A percentile compares a stretch with the other conserved stretches of the same genome.
phyloP scores from a whole-genome alignment of 305 asterid genomes.

The Andrographis paniculata region DNA sequence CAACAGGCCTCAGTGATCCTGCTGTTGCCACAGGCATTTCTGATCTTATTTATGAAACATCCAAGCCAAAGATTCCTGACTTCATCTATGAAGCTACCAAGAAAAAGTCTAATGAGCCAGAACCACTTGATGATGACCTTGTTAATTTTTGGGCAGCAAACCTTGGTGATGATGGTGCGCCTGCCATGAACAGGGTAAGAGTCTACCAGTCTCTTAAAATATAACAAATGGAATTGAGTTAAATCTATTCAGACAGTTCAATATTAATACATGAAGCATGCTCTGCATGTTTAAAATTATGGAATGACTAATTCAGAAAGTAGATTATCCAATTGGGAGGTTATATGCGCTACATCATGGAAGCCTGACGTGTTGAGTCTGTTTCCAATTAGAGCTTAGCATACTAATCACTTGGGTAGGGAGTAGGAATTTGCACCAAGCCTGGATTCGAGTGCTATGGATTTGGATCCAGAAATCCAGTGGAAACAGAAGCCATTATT shows the following conservation, averaged over 20 bases:
- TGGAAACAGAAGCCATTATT: too few relatives aligned
- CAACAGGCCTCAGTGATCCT: constrained; percentile 91
- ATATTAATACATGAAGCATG: neutral
- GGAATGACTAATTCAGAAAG: too few relatives aligned
- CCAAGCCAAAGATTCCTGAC: constrained; percentile 67
- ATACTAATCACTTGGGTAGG: too few relatives aligned
- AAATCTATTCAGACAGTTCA: neutral
- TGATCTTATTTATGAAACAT: constrained; percentile 88
- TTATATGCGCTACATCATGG: too few relatives aligned
- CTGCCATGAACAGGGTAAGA: constrained; percentile 95
- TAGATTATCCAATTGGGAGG: too few relatives aligned
- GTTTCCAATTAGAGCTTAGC: too few relatives aligned
- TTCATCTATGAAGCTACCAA: constrained; percentile 73
- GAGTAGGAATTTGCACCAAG: too few relatives aligned
- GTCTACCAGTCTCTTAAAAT: constrained; percentile 10
- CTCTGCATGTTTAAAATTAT: neutral
- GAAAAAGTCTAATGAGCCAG: constrained; percentile 54
- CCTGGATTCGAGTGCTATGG: too few relatives aligned
- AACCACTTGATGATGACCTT: constrained; percentile 88
- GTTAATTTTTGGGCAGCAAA: constrained; percentile 97
- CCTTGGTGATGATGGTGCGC: constrained; percentile 97
- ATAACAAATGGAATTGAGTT: neutral
- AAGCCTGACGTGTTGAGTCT: too few relatives aligned
- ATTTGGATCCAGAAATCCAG: too few relatives aligned
- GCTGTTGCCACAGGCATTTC: constrained; percentile 98